Evolutionary conservation across 495 filamentous ascomycete genomes (phyloP), one percentile per base, ranked within the genome.

Genomic region (Cercophora samala): DNA sequence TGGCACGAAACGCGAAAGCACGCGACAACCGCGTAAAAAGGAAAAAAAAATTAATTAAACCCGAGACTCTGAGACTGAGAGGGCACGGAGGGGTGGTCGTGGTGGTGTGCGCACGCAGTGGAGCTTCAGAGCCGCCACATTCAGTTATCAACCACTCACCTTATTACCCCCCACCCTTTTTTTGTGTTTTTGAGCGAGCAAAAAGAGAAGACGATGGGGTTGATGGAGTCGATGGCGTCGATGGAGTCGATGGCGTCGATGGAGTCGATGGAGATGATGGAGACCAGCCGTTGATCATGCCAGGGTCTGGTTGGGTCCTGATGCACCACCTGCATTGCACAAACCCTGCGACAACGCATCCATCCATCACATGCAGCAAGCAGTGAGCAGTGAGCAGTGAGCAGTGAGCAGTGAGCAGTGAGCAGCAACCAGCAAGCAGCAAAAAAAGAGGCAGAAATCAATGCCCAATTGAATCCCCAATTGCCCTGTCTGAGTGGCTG

Each of bases 291-390:
- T 46, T 46, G 37, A 46, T 13, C 11, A 11, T 29, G 37, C 53
- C n/a, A 56, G 53, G 53, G n/a, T 19, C n/a, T 56, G 53, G 53
- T 56, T 56, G 53, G 53, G 53, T 56, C 22, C n/a, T 56, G n/a
- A 56, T 56, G 53, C 53, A 56, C 53, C 53, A 56, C n/a, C n/a
- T n/a, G n/a, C n/a, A n/a, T n/a, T 56, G 53, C 53, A 56, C 53
- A 18, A 56, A 56, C 53, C 53, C 53, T 56, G 53, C 53, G 53
- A 19, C 53, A 56, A 56, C 53, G 53, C 53, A 56, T 56, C 9
- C 53, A 56, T 56, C 9, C 53, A 23, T 29, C 26, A 8, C 26
- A 29, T 29, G 26, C 26, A 18, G 13, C n/a, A n/a, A n/a, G n/a
- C n/a, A n/a, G n/a, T n/a, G n/a, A n/a, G n/a, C n/a, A n/a, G n/a